Base-by-base conservation (phyloP, 208 protist genomes). In the Acanthamoeba castellanii region DNA sequence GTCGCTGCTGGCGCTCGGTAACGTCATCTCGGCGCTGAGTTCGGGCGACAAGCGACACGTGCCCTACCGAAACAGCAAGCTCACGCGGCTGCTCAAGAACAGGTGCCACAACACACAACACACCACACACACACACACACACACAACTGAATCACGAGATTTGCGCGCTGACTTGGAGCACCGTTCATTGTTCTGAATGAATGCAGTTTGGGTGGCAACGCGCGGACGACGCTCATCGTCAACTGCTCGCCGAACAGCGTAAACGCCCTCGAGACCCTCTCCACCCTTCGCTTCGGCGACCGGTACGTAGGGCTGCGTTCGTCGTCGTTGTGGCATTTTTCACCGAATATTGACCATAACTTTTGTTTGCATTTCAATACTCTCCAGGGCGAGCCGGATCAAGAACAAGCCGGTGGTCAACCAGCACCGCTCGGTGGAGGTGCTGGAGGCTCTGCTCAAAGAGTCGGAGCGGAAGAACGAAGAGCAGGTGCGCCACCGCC, bases 201-300 rank as follows among this genome's bases (percentile, higher is more conserved):
- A 42, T 42, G 37, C 42, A 85, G 97, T 37, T 95, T 99, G 0
- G 98, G 98, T 55, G 98, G 98, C 78, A 99, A 99, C 82, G 82
- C 97, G 9, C 94, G 96, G 52, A 99, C 98, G 13, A 96, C 97
- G 27, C 91, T 99, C 3, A 96, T 98, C 78, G 98, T 98, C 68
- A 97, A 96, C 84, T 98, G 96, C 84, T 98, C 97, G 57, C 97
- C 98, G 2, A 85, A 52, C 13, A 82, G 84, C 11, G 98, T 96
- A 52, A 98, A 99, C 82, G 90, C 64, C 25, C 66, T 64, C 20
- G 98, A 99, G 93, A 99, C 98, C 0, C 42, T 99, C 2, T 98
- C 96, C 13, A 98, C 98, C n/a, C 95, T 98, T 1, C 89, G 96
- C 18, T 99, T 98, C 94, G 98, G 97, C 57, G 57, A 64, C 74